phyloP scores from a whole-genome alignment of 768 basidiomycete species.

The Daedaleopsis sinensis region DNA sequence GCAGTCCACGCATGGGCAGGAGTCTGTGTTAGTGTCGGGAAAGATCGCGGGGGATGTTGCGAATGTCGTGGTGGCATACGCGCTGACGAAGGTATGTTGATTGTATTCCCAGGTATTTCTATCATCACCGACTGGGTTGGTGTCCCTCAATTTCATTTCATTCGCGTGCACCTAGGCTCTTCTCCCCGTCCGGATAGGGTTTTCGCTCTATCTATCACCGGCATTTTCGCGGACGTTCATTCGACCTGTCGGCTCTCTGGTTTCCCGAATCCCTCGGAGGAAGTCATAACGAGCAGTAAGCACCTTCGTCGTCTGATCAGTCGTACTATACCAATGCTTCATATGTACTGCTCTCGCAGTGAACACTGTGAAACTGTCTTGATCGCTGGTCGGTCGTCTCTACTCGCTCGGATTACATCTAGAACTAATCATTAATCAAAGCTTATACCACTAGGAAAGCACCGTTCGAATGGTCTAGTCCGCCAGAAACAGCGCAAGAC shows the following conservation, averaged over 20 bases:
- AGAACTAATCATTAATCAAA: too few species aligned
- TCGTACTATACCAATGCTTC: too few species aligned
- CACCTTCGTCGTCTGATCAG: too few species aligned
- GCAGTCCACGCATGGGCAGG: slow-evolving; percentile 1
- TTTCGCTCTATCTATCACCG: slow-evolving; percentile 74
- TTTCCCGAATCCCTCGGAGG: slow-evolving; percentile 12
- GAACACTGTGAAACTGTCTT: too few species aligned
- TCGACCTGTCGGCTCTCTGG: slow-evolving; percentile 49
- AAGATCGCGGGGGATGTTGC: slow-evolving; percentile 75
- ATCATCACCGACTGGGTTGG: too few species aligned
- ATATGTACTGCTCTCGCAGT: too few species aligned
- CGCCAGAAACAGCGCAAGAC: too few species aligned
- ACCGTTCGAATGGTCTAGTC: too few species aligned
- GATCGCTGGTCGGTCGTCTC: too few species aligned
- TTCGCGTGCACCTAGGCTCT: slow-evolving; percentile 52
- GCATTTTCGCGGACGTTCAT: slow-evolving; percentile 68
- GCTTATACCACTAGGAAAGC: too few species aligned
- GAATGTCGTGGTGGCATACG: slow-evolving; percentile 83
- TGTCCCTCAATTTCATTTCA: too few species aligned
- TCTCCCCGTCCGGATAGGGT: slow-evolving; percentile 70
- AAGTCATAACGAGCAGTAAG: neutral
- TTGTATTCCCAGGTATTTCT: neutral
- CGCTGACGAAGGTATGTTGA: slow-evolving; percentile 70
- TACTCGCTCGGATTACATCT: neutral
- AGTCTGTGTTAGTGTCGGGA: slow-evolving; percentile 11